Conservation (phyloP, 768 basidiomycete genomes). For the Lyophyllum shimeji region DNA sequence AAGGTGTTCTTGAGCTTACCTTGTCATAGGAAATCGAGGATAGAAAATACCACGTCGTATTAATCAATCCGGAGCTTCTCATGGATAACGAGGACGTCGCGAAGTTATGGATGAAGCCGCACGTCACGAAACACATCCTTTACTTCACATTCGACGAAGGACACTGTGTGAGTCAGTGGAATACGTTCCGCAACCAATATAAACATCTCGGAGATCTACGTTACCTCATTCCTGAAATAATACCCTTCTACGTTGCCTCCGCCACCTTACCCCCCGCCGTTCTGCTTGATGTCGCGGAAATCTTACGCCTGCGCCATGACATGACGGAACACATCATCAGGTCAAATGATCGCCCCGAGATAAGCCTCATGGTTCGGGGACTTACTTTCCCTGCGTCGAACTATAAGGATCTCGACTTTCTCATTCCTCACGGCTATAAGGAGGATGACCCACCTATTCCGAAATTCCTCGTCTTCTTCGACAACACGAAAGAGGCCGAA, state of each 20-base stretch:
- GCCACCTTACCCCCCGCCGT: not conserved
- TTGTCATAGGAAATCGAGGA: not conserved
- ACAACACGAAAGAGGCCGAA: constrained; percentile 6
- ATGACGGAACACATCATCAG: no score
- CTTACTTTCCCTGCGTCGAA: not conserved
- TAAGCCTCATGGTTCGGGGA: constrained; percentile 4
- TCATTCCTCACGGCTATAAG: not conserved
- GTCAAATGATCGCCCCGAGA: no score
- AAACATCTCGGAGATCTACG: not conserved
- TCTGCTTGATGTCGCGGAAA: not conserved
- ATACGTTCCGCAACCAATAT: not conserved
- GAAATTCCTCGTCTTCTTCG: constrained; percentile 6
- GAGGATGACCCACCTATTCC: not conserved
- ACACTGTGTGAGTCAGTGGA: constrained; percentile 12
- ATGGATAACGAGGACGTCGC: constrained; percentile 11
- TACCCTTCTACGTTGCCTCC: not conserved
- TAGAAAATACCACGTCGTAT: not conserved
- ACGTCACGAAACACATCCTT: constrained; percentile 5
- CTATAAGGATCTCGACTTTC: not conserved
- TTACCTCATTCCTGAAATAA: constrained; percentile 4
- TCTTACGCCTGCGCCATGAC: no score
- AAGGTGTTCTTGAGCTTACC: not conserved
- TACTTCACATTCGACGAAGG: constrained; percentile 11
- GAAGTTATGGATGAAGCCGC: constrained; percentile 18
- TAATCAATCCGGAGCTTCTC: constrained; percentile 19